A percentile compares a stretch with the other conserved stretches of the same genome.
Evolutionary conservation across 768 basidiomycete genomes (phyloP).

Genomic region (Cantharellus cinnabarinus): DNA sequence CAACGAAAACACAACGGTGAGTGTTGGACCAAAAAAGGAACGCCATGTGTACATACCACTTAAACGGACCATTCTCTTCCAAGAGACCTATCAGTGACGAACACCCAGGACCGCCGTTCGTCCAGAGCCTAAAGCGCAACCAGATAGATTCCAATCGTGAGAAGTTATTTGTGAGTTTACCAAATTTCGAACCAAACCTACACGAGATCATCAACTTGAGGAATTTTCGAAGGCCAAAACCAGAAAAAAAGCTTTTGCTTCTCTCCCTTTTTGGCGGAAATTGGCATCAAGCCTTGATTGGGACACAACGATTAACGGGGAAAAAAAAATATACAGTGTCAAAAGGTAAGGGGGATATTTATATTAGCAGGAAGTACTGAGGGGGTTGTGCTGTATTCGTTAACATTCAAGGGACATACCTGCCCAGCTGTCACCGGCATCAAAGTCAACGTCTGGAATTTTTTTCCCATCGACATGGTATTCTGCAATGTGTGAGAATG

Average conservation of each 20-base stretch:
- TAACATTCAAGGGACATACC: not conserved
- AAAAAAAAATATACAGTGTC: too few relatives aligned
- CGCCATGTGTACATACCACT: not conserved
- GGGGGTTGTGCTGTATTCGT: too few relatives aligned
- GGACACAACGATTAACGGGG: not conserved
- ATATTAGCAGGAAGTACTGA: too few relatives aligned
- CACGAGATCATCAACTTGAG: not conserved
- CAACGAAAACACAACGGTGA: not conserved
- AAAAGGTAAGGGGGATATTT: too few relatives aligned
- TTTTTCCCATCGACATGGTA: conserved; percentile 3
- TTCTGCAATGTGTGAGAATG: not conserved
- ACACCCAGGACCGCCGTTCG: conserved; percentile 1
- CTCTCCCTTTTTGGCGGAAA: not conserved
- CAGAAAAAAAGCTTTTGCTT: conserved; percentile 6
- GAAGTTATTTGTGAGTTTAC: not conserved
- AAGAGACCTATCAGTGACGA: not conserved
- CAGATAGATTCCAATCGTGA: not conserved
- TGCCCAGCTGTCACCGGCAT: conserved; percentile 1
- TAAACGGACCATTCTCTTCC: conserved; percentile 1
- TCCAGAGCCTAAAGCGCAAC: not conserved
- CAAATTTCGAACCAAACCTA: not conserved
- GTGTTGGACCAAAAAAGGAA: not conserved
- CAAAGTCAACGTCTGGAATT: conserved; percentile 2
- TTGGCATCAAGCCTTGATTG: not conserved
- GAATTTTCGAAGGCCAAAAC: not conserved